Percentiles rank a stretch among this genome's conserved stretches.
Evolutionary conservation across 1,284 basidiomycete genomes (phyloP).

Genomic region (Exobasidium rhododendri): DNA sequence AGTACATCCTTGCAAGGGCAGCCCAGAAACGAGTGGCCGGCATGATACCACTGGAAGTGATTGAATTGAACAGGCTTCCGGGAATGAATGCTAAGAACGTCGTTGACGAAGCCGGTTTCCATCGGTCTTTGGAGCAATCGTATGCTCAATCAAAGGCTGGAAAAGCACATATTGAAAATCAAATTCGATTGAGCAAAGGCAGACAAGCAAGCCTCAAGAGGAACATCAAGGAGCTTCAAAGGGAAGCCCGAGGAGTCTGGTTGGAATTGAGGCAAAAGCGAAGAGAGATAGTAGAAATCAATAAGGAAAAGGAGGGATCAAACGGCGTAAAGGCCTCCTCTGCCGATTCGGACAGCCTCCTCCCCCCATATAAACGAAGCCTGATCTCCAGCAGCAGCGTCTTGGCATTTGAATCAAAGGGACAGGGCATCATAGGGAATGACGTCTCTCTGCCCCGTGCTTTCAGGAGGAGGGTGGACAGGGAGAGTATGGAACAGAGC

Average conservation of each 20-base stretch:
- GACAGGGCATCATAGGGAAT: not conserved
- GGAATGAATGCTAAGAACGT: not conserved
- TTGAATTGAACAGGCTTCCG: constrained; percentile 3
- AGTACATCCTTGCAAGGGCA: constrained; percentile 4
- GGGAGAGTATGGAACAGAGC: constrained; percentile 4
- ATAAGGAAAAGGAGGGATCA: not conserved
- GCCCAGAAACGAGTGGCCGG: not conserved
- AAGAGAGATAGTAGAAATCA: not conserved
- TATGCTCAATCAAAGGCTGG: constrained; percentile 8
- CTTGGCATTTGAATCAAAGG: not conserved
- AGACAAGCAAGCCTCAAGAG: constrained; percentile 3
- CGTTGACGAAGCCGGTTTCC: constrained; percentile 2
- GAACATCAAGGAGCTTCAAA: not conserved
- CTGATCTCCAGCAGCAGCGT: not conserved
- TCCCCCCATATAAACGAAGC: not conserved
- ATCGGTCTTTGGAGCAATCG: constrained; percentile 7
- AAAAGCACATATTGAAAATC: constrained; percentile 13
- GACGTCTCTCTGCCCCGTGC: not conserved
- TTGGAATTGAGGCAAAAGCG: constrained; percentile 4
- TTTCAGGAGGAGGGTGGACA: not conserved
- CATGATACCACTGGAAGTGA: constrained; percentile 1
- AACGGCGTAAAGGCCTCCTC: not conserved
- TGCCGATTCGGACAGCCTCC: not conserved
- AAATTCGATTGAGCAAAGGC: not conserved
- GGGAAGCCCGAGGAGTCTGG: constrained; percentile 1